Base-by-base conservation (phyloP, 2,329 filamentous ascomycete genomes). In the Cladosporium sp. region DNA sequence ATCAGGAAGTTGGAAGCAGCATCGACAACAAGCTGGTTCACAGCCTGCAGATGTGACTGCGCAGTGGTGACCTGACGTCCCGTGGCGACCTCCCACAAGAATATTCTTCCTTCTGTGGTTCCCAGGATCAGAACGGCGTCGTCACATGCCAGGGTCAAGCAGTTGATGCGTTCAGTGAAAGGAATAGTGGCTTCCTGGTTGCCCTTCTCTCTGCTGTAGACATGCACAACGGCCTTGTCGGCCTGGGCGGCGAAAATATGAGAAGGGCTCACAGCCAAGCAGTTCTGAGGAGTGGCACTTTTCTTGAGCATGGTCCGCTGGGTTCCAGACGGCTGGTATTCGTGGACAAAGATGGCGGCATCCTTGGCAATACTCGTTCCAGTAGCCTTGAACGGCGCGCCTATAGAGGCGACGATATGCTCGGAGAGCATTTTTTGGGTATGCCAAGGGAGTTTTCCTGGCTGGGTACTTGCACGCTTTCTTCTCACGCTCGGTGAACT, bases 231-330 rank as follows among this genome's bases (percentile, higher is more conserved):
- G 0, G 91, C 90, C 74, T 96, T 97, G 63, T 92, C 91, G 50
- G 88, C 82, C 72, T 99, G 94, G 3, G 91, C 93, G 3, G 92
- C 88, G 71, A 96, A 99, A 47, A 97, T 81, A 71, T 99, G 94
- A 19, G 87, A 87, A 44, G 83, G 79, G 73, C 83, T 95, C 65
- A 92, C 81, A 28, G 91, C 92, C 56, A 99, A 77, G 65, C 90
- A 88, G 72, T 93, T 90, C 58, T 82, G 78, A 24, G 87, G 81
- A n/a, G 87, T 85, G 15, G 90, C 89, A 77, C 90, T 96, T 77
- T 96, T 97, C 80, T 97, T 97, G 81, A 94, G 92, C 48, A 87
- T 83, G 61, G 85, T 79, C 68, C 88, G 87, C 69, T 91, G 83
- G n/a, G 84, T 81, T 62, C 87, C 83, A 55, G 87, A 82, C 39